Evolutionary conservation across 192 early-diverging fungal species (phyloP).

Genomic region (Mortierella claussenii): DNA sequence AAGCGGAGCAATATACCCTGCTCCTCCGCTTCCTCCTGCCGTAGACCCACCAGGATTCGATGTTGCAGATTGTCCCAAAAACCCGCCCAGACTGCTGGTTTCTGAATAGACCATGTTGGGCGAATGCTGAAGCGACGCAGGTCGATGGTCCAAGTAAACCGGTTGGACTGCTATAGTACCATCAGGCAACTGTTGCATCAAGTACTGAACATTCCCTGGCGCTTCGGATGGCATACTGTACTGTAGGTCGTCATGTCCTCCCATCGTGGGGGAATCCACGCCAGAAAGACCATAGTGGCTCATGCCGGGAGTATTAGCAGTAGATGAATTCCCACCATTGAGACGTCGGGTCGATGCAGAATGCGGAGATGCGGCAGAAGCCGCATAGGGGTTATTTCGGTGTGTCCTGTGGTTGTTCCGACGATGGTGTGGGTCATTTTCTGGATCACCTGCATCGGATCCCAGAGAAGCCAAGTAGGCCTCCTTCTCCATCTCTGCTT

Average conservation of each 20-base stretch:
- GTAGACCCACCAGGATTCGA: background rate
- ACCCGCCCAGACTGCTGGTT: slow-evolving; percentile 22
- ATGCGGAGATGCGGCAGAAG: slow-evolving; percentile 6
- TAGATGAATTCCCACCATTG: background rate
- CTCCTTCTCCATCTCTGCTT: slow-evolving; percentile 39
- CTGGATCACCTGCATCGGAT: slow-evolving; percentile 6
- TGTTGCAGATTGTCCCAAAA: slow-evolving; percentile 1
- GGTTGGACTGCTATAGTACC: slow-evolving; percentile 50
- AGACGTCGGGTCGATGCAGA: slow-evolving; percentile 12
- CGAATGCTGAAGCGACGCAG: slow-evolving; percentile 15
- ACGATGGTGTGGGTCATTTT: background rate
- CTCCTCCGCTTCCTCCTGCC: slow-evolving; percentile 1
- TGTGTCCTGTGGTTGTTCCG: background rate
- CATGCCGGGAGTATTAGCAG: slow-evolving; percentile 2
- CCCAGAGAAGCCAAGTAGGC: slow-evolving; percentile 32
- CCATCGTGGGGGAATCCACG: background rate
- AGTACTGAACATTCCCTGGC: slow-evolving; percentile 23
- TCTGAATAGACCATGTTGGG: slow-evolving; percentile 47
- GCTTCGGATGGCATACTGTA: background rate
- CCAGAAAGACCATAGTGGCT: slow-evolving; percentile 4
- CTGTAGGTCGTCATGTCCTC: background rate
- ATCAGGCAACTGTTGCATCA: slow-evolving; percentile 51
- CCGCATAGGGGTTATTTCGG: slow-evolving; percentile 15
- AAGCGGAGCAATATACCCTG: slow-evolving; percentile 12
- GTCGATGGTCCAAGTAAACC: slow-evolving; percentile 38